Evolutionary conservation across 2,329 filamentous ascomycete genomes (phyloP).

Genomic region (Coniochaeta hoffmannii): DNA sequence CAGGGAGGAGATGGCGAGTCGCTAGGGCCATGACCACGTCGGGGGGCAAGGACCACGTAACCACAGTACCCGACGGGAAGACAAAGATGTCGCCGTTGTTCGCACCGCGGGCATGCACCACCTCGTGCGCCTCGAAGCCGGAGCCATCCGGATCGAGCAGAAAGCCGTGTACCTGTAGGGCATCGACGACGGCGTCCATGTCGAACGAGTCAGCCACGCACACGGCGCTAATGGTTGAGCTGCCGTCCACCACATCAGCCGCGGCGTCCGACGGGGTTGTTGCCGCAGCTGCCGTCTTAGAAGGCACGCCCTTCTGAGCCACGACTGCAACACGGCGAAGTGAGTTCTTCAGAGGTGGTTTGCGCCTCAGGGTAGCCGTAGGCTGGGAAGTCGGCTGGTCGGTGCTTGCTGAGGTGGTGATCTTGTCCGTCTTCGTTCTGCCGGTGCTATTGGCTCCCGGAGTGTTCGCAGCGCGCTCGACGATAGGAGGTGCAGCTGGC

Average conservation of each 20-base stretch:
- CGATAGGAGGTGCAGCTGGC: background rate
- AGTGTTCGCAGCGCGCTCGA: background rate
- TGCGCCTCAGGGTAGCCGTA: slow-evolving; percentile 31
- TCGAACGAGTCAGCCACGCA: slow-evolving; percentile 58
- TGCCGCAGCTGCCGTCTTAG: slow-evolving; percentile 14
- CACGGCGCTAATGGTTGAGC: slow-evolving; percentile 47
- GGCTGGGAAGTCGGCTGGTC: slow-evolving; percentile 11
- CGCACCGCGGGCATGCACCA: slow-evolving; percentile 54
- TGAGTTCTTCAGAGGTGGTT: slow-evolving; percentile 57
- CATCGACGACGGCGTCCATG: slow-evolving; percentile 52
- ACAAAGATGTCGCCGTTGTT: slow-evolving; percentile 84
- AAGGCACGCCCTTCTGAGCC: slow-evolving; percentile 57
- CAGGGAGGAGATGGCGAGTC: slow-evolving; percentile 64
- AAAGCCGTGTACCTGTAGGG: slow-evolving; percentile 52
- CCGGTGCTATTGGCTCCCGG: slow-evolving; percentile 4
- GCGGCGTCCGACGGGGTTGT: slow-evolving; percentile 12
- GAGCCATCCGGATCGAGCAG: slow-evolving; percentile 54
- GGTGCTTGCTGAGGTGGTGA: slow-evolving; percentile 3
- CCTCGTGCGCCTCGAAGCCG: slow-evolving; percentile 53
- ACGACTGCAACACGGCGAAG: slow-evolving; percentile 80
- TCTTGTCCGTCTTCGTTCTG: slow-evolving; percentile 1
- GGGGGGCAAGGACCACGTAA: slow-evolving; percentile 82
- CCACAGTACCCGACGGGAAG: slow-evolving; percentile 89
- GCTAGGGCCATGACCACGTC: slow-evolving; percentile 63
- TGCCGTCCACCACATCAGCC: slow-evolving; percentile 21